Evolutionary conservation across 192 early-diverging fungal genomes (phyloP), one percentile per base, ranked within the genome.

Genomic region (Coemansia furcata): DNA sequence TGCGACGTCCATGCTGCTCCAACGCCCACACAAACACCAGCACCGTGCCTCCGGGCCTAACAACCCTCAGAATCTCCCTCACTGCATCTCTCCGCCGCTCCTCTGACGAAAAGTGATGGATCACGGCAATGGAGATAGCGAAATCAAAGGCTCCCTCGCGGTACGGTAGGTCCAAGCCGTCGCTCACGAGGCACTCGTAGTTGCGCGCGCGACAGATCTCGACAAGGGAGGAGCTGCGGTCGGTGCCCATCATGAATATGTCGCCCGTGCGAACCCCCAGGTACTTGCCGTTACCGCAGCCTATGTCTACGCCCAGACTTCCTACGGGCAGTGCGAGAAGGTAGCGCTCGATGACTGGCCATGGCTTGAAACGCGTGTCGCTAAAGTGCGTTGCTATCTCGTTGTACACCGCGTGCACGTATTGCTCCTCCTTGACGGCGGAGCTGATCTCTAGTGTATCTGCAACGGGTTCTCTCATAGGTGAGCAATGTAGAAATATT

Each of bases 221-320:
- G 4, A 94, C 89, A 47, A 96, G 76, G 21, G 92, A 89, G 10
- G 81, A 76, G 81, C 92, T 93, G 69, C 93, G 72, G 67, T 99
- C 97, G 0, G 91, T 93, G 49, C 95, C 97, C 36, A 94, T 62
- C 40, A 92, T 89, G 66, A 87, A 86, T 7, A 95, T 72, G n/a
- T 88, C 85, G n/a, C 68, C 63, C 1, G 77, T 78, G 67, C 97
- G 96, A 3, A 97, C 91, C 33, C 89, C 90, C 71, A 99, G 84
- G 71, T 99, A 99, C 77, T 99, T 99, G 46, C 97, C 97, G 80
- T 99, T 99, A 11, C 97, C 97, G 69, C 97, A 97, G 17, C 97
- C 97, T 29, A 99, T 88, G 80, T 99, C 97, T 2, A 91, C 93
- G 12, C 97, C 97, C 3, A 99, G 32, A 57, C 90, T 91, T 6